Percentiles rank a stretch among this genome's conserved stretches.
These are phyloP conservation scores for Diplodia intermedia DNA, from an alignment of 2,329 filamentous ascomycete species.

Conservation along the genomic window DNA sequence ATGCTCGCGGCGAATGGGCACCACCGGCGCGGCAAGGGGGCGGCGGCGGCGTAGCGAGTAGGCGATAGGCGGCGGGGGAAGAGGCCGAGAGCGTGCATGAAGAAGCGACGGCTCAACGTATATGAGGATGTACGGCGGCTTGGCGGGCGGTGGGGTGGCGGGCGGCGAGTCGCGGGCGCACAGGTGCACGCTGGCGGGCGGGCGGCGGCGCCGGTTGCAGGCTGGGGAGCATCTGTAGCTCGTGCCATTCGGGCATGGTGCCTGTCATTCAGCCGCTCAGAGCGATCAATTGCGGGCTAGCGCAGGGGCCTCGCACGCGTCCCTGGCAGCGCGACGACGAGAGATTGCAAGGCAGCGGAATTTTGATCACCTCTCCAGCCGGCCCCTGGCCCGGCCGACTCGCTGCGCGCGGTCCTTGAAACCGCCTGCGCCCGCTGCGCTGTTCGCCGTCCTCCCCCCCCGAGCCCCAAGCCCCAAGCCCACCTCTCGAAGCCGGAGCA, in stretches of 20 bases:
- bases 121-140: slow-evolving; percentile 14
- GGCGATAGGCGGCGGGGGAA: neutral
- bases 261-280: slow-evolving; percentile 18
- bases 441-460: no score
- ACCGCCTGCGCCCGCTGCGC: neutral
- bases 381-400: slow-evolving; percentile 21
- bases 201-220: neutral
- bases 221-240: neutral
- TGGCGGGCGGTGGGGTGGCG: slow-evolving; percentile 8
- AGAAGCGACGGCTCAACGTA: neutral
- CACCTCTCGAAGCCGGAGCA: neutral
- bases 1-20: neutral
- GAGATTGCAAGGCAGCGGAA: slow-evolving; percentile 28
- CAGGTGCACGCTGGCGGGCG: neutral
- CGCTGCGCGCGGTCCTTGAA: slow-evolving; percentile 23
- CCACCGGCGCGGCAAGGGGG: neutral
- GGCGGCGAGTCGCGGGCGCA: slow-evolving; percentile 8
- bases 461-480: no score
- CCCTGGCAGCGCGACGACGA: slow-evolving; percentile 10
- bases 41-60: neutral
- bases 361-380: slow-evolving; percentile 18
- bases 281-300: slow-evolving; percentile 27
- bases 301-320: slow-evolving; percentile 15
- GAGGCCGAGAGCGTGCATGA: neutral
- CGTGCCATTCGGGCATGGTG: neutral